Percentiles rank a stretch among this genome's conserved stretches.
Evolutionary conservation across 352 stramenopile genomes (phyloP).

Genomic region (Phytophthora pluvialis): DNA sequence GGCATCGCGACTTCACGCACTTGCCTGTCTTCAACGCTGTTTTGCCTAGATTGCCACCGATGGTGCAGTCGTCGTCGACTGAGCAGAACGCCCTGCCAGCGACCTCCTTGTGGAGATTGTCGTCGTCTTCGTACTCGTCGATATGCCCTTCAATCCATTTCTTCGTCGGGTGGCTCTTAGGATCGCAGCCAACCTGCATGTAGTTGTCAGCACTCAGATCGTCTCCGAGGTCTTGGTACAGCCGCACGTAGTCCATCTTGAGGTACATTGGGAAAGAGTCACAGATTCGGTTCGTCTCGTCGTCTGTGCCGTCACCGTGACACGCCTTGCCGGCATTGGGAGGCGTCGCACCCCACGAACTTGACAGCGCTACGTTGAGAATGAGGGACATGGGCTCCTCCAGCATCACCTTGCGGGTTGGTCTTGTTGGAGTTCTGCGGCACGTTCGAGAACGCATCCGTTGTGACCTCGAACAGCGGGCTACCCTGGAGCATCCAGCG

Average conservation of each 20-base stretch:
- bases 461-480: constrained; percentile 64
- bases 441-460: constrained; percentile 51
- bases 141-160: constrained; percentile 69
- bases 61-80: constrained; percentile 58
- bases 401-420: constrained; percentile 69
- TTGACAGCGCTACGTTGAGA: constrained; percentile 93
- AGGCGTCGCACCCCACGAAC: constrained; percentile 78
- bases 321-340: constrained; percentile 55
- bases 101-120: constrained; percentile 33
- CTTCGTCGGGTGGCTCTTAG: constrained; percentile 53
- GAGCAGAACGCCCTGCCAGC: constrained; percentile 50
- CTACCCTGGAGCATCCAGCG: constrained; percentile 64
- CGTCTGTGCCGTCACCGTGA: constrained; percentile 51
- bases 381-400: constrained; percentile 94
- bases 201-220: constrained; percentile 49
- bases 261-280: constrained; percentile 79
- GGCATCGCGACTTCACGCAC: constrained; percentile 57
- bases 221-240: constrained; percentile 60
- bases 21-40: constrained; percentile 49
- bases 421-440: constrained; percentile 51
- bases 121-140: constrained; percentile 53
- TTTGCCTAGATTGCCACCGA: constrained; percentile 40
- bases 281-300: constrained; percentile 52
- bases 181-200: constrained; percentile 65
- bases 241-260: constrained; percentile 69